Conservation (phyloP, 495 filamentous ascomycete genomes). For the Penicillium riverlandense region DNA sequence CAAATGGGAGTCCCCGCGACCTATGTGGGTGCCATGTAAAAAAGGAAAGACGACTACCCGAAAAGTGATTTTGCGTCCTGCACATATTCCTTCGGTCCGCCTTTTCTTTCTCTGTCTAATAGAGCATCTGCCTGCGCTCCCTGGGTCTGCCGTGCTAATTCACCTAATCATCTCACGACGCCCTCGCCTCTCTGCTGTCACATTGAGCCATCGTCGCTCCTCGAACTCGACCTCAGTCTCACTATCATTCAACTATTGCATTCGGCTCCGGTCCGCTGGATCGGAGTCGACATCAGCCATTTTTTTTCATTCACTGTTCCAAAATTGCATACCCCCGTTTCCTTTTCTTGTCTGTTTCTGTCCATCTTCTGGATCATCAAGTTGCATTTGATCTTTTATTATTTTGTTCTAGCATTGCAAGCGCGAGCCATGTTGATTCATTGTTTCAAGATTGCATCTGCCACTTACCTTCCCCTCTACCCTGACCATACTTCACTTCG, state of each 20-base stretch:
- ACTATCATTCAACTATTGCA: slow-evolving; percentile 12
- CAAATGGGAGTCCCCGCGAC: slow-evolving; percentile 32
- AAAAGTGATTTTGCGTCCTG: slow-evolving; percentile 19
- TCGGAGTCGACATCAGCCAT: slow-evolving; percentile 19
- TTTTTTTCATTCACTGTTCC: slow-evolving; percentile 20
- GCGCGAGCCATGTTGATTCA: slow-evolving; percentile 36
- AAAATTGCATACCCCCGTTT: slow-evolving; percentile 41
- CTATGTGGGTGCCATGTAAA: slow-evolving; percentile 25
- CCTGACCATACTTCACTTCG: slow-evolving; percentile 2
- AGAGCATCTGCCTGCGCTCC: slow-evolving; percentile 7
- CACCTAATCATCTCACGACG: slow-evolving; percentile 9
- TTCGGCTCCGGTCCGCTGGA: slow-evolving; percentile 17
- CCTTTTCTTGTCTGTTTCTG: slow-evolving; percentile 9
- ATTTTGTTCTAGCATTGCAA: slow-evolving; percentile 44
- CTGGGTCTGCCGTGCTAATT: slow-evolving; percentile 10
- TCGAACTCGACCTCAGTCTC: slow-evolving; percentile 2
- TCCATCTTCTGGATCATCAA: slow-evolving; percentile 26
- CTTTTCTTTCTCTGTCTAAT: slow-evolving; percentile 2
- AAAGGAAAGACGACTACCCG: slow-evolving; percentile 7
- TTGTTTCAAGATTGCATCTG: slow-evolving; percentile 34
- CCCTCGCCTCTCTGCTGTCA: no score
- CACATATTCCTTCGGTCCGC: slow-evolving; percentile 16
- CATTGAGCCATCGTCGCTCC: slow-evolving; percentile 2
- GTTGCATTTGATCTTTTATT: slow-evolving; percentile 29
- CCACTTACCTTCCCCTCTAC: slow-evolving; percentile 7